Conservation (phyloP, 805 yeast species). For the Maudiozyma bulderi region DNA sequence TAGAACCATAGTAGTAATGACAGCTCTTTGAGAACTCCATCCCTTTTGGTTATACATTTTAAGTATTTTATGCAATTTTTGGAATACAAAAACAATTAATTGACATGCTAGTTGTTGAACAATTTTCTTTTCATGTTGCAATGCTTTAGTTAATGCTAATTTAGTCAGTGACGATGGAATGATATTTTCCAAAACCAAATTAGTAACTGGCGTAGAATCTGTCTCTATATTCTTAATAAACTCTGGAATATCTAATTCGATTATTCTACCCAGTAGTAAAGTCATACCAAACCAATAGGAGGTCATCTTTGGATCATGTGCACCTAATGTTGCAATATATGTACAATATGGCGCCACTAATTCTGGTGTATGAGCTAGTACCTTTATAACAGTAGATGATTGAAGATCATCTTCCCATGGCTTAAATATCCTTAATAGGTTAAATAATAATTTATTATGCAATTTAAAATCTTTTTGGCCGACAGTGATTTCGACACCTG, state of each 20-base stretch:
- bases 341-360: slow-evolving; percentile 61
- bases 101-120: slow-evolving; percentile 59
- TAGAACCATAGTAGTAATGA: slow-evolving; percentile 29
- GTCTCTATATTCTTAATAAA: slow-evolving; percentile 23
- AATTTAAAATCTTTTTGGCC: slow-evolving; percentile 47
- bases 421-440: slow-evolving; percentile 53
- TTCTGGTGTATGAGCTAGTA: slow-evolving; percentile 53
- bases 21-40: slow-evolving; percentile 32
- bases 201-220: slow-evolving; percentile 28
- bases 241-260: slow-evolving; percentile 48
- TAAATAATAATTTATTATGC: slow-evolving; percentile 58
- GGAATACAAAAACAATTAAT: slow-evolving; percentile 42
- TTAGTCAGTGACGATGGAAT: slow-evolving; percentile 58
- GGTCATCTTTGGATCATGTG: slow-evolving; percentile 69
- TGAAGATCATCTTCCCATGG: slow-evolving; percentile 75
- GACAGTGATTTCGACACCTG: slow-evolving; percentile 38
- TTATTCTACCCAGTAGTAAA: slow-evolving; percentile 47
- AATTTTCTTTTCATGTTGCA: slow-evolving; percentile 41
- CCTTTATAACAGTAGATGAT: slow-evolving; percentile 40
- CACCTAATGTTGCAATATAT: slow-evolving; percentile 51
- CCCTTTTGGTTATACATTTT: slow-evolving; percentile 30
- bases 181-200: slow-evolving; percentile 43
- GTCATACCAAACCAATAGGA: slow-evolving; percentile 79
- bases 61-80: slow-evolving; percentile 40
- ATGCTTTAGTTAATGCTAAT: slow-evolving; percentile 45